phyloP scores from a whole-genome alignment of 2,329 filamentous ascomycete species.

The Esteya vermicola region DNA sequence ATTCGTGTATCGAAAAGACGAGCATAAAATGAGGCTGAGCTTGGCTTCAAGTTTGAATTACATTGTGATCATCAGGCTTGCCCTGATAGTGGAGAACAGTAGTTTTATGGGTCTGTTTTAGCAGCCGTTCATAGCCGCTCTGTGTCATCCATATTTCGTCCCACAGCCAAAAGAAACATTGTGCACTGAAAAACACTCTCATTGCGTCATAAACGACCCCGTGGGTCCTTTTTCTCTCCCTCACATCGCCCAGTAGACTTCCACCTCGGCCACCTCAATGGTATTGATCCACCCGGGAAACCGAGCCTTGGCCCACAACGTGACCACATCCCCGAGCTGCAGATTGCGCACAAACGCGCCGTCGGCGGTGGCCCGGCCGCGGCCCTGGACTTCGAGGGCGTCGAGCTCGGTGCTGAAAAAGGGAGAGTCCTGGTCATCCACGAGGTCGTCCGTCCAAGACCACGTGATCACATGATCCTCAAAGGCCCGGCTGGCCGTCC shows the following conservation, averaged over 20 bases:
- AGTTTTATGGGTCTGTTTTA: no score
- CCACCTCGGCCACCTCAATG: conserved; percentile 33
- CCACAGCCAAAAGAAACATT: no score
- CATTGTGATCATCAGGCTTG: no score
- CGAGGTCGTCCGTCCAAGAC: conserved; percentile 33
- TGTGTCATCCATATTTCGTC: no score
- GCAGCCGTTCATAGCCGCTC: no score
- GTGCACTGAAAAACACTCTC: background rate
- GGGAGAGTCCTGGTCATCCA: conserved; percentile 8
- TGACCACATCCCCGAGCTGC: conserved; percentile 45
- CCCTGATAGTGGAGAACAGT: no score
- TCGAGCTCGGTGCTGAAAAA: conserved; percentile 19
- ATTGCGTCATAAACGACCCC: background rate
- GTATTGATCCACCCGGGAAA: conserved; percentile 40
- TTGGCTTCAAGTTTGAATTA: no score
- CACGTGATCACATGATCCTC: conserved; percentile 36
- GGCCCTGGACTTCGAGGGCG: conserved; percentile 25
- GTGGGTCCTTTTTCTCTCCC: conserved; percentile 3
- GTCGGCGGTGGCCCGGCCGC: conserved; percentile 29
- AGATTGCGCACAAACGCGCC: conserved; percentile 42
- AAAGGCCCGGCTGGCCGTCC: conserved; percentile 18
- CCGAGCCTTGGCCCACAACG: conserved; percentile 45
- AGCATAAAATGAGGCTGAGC: no score
- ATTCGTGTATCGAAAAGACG: no score
- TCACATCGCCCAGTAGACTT: conserved; percentile 44